Evolutionary conservation across 1,284 basidiomycete species (phyloP).

Genomic region (Inonotus obliquus): DNA sequence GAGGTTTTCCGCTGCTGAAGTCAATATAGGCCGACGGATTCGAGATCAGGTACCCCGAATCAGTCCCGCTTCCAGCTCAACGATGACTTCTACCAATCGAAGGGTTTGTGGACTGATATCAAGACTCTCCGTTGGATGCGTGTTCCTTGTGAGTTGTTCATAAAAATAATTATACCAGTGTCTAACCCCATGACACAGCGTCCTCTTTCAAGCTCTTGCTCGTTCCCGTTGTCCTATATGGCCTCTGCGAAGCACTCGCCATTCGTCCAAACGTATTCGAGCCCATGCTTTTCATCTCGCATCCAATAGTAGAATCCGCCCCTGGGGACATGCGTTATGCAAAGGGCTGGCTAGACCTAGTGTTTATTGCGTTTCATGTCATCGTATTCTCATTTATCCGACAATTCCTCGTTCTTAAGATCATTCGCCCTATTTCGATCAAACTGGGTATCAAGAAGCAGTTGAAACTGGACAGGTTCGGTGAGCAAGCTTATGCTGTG

Average conservation of each 20-base stretch:
- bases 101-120: slow-evolving; percentile 28
- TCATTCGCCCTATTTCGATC: slow-evolving; percentile 70
- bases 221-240: slow-evolving; percentile 66
- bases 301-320: slow-evolving; percentile 53
- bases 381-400: slow-evolving; percentile 91
- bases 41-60: slow-evolving; percentile 12
- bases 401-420: slow-evolving; percentile 67
- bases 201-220: slow-evolving; percentile 71
- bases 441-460: slow-evolving; percentile 65
- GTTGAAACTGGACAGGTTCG: slow-evolving; percentile 77
- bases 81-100: slow-evolving; percentile 16
- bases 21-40: slow-evolving; percentile 7
- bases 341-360: slow-evolving; percentile 77
- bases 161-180: neutral
- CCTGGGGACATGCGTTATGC: slow-evolving; percentile 59
- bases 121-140: slow-evolving; percentile 66
- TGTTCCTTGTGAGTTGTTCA: slow-evolving; percentile 53
- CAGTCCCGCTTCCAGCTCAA: slow-evolving; percentile 1
- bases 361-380: slow-evolving; percentile 85
- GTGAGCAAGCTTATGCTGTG: slow-evolving; percentile 86
- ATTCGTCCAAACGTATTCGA: slow-evolving; percentile 73
- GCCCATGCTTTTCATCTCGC: slow-evolving; percentile 73
- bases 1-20: neutral
- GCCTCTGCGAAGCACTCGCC: slow-evolving; percentile 63
- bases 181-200: slow-evolving; percentile 33